Evolutionary conservation across 352 stramenopile genomes (phyloP), one percentile per base, ranked within the genome.

Genomic region (Pythium graminicola): DNA sequence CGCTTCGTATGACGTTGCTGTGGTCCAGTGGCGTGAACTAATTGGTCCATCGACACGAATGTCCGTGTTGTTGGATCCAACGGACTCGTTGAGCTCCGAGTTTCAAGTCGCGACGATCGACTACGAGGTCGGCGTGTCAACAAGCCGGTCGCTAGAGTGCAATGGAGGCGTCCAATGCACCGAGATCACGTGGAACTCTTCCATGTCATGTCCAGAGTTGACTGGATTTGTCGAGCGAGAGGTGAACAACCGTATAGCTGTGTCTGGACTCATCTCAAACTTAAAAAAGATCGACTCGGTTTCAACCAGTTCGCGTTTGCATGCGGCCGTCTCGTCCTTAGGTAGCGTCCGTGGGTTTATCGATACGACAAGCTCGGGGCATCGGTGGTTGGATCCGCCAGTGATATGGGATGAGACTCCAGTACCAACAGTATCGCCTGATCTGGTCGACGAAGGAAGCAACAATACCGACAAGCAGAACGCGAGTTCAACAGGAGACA

Each of bases 321-420:
- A 48, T 19, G 17, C 14, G 1, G 20, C 22, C n/a, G 50, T 60
- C 1, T 44, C 50, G 19, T 22, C 27, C 10, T 32, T 65, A 11
- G 38, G 19, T 2, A 56, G 57, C 22, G 57, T 32, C 1, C 57
- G 57, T 7, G 17, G 40, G 27, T 65, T 59, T 20, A 56, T 65
- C 39, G 50, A 65, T 16, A n/a, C 36, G 11, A 50, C 32, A 20
- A 33, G 50, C 16, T 3, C 6, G 6, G 55, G 20, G 26, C 32
- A 50, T 48, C 6, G 36, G 31, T 63, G 55, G 55, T 0, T 36
- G 14, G 17, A 46, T 11, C 14, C 2, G 7, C 22, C 45, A 1
- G 24, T 19, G 3, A 10, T 6, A 7, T 7, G 17, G 3, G 38
- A 27, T 27, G n/a, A 26, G 7, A 10, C 38, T 16, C 27, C 38